These are phyloP conservation scores for Tilletia setariae DNA, from an alignment of 1,284 basidiomycete species.

Conservation along the genomic window DNA sequence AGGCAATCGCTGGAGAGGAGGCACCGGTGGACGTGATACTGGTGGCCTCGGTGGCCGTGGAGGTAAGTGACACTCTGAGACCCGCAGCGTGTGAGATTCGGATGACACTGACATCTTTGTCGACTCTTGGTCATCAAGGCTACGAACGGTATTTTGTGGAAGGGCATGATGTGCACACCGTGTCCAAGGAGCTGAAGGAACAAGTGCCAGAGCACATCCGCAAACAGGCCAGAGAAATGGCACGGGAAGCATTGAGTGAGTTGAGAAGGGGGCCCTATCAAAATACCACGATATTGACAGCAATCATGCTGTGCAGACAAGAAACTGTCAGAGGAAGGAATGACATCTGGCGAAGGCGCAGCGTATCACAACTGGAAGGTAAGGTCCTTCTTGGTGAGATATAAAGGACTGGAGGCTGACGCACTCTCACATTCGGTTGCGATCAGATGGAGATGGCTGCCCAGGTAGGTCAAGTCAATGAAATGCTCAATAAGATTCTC, in stretches of 20 bases:
- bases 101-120: not conserved
- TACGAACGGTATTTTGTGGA: conserved; percentile 42
- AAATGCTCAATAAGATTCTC: no score
- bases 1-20: conserved; percentile 56
- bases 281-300: not conserved
- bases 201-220: conserved; percentile 54
- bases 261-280: not conserved
- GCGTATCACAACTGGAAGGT: conserved; percentile 39
- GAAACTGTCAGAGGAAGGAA: conserved; percentile 50
- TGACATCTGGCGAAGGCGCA: conserved; percentile 49
- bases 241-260: conserved; percentile 49
- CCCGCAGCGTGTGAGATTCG: not conserved
- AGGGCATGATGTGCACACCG: conserved; percentile 53
- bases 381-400: not conserved
- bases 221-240: conserved; percentile 55
- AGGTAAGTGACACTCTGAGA: not conserved
- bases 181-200: conserved; percentile 50
- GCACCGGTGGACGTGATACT: conserved; percentile 54
- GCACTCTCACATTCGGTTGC: not conserved
- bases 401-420: not conserved
- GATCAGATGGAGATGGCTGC: conserved; percentile 39
- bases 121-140: conserved; percentile 19
- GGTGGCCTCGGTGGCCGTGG: conserved; percentile 53
- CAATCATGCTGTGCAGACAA: conserved; percentile 19
- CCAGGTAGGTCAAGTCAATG: not conserved